These are phyloP conservation scores for Apiotrichum brassicae DNA, from an alignment of 1,284 basidiomycete species.

Conservation along the genomic window DNA sequence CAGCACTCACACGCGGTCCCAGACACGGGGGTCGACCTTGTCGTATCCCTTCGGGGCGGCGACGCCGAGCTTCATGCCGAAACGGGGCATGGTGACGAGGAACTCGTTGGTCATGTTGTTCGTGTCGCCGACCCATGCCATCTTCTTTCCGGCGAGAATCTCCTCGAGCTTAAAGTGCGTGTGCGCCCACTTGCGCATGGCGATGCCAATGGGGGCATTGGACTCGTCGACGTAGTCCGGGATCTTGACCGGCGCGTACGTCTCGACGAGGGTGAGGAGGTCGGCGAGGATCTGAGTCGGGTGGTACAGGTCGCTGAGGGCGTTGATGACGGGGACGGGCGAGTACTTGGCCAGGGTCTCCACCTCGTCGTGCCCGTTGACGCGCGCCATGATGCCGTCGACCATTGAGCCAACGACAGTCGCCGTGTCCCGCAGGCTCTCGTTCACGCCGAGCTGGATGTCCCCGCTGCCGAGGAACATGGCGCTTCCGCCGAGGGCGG, in stretches of 20 bases:
- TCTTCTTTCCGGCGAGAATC: conserved; percentile 55
- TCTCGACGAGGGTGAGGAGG: conserved; percentile 79
- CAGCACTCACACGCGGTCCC: conserved; percentile 58
- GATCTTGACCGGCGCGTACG: conserved; percentile 25
- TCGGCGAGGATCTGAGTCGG: conserved; percentile 95
- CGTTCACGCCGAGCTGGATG: conserved; percentile 95
- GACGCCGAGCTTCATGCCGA: conserved; percentile 80
- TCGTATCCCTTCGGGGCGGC: conserved; percentile 65
- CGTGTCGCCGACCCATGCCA: conserved; percentile 91
- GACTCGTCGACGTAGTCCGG: neutral
- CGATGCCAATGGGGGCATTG: neutral
- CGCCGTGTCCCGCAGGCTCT: conserved; percentile 75
- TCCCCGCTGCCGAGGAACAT: conserved; percentile 87
- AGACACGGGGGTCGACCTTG: conserved; percentile 67
- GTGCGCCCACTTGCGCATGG: conserved; percentile 1
- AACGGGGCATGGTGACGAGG: conserved; percentile 85
- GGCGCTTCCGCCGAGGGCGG: conserved; percentile 76
- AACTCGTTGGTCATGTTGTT: conserved; percentile 97
- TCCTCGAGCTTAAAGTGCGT: conserved; percentile 25
- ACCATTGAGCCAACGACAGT: conserved; percentile 85
- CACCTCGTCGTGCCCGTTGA: conserved; percentile 84
- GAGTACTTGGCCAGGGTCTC: conserved; percentile 87
- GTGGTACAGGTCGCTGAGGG: conserved; percentile 91
- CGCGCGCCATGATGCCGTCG: conserved; percentile 94
- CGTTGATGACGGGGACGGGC: conserved; percentile 89